Evolutionary conservation across 495 filamentous ascomycete genomes (phyloP), one percentile per base, ranked within the genome.

Genomic region (Diplogelasinospora grovesii): DNA sequence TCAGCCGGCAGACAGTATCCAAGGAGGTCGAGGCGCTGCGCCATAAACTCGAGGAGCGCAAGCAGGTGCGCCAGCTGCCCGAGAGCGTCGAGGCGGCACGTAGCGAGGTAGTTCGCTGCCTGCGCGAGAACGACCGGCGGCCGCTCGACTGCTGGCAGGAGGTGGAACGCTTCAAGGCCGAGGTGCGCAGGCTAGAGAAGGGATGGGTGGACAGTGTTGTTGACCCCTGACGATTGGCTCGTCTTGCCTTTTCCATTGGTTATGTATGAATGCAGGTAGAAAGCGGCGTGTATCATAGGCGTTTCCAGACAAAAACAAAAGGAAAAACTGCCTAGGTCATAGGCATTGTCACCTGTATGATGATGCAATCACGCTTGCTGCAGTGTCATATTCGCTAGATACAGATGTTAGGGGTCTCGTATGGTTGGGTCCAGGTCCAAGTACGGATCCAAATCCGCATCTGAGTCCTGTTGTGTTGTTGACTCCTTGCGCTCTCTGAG

Each of bases 81-180:
- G 75, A 79, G 43, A 71, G 65, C 33, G 75, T 95, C 20, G 75
- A 83, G 59, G 71, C 70, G 60, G 89, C 93, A 24, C 83, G 82
- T 57, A 66, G 74, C 43, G 75, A 82, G 45, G 82, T 98, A 34
- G 77, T 92, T 45, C 73, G 75, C 32, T 98, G 92, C 62, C 69
- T 98, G 70, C 68, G 82, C 49, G 70, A 79, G 56, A 83, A 96
- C 66, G 90, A 97, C 55, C 70, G 89, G 36, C 74, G 88, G 64
- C 93, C 92, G 57, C 64, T 98, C 59, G 82, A 97, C 71, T 98
- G 92, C 73, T 97, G 86, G 83, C 74, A 78, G 62, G 93, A 98
- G 74, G 89, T 97, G 14, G 84, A 87, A 63, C 71, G 66, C 21
- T 98, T 98, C 53, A 92, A 85, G 74, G 72, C 72, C 50, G 87